phyloP scores from a whole-genome alignment of 306 rosid genomes.

The Quercus aquifolioides region DNA sequence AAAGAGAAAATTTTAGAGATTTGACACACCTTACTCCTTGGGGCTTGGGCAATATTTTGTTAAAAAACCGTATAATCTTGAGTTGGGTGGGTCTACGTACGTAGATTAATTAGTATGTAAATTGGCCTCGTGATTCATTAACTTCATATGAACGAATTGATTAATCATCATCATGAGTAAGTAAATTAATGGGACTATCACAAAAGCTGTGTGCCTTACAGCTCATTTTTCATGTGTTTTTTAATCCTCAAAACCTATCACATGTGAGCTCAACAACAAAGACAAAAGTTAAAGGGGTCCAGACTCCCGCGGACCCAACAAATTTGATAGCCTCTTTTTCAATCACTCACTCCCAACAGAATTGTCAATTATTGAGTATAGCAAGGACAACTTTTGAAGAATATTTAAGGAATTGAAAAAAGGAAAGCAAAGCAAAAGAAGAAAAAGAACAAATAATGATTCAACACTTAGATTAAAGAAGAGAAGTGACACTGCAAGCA shows the following conservation, averaged over 20 bases:
- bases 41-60: too few species aligned
- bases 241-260: neutral
- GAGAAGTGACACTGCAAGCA: neutral
- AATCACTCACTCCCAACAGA: neutral
- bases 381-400: neutral
- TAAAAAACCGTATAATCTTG: too few species aligned
- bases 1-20: too few species aligned
- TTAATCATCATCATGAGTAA: neutral
- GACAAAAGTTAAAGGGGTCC: too few species aligned
- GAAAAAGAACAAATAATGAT: neutral
- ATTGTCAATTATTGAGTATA: neutral
- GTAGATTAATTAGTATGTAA: too few species aligned
- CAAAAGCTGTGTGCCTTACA: neutral
- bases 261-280: too few species aligned
- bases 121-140: too few species aligned
- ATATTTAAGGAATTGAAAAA: too few species aligned
- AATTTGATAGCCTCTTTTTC: too few species aligned
- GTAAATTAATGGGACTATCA: neutral
- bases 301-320: too few species aligned
- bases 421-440: neutral
- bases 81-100: too few species aligned
- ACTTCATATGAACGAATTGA: neutral
- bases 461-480: neutral
- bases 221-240: neutral
- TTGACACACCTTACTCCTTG: too few species aligned